These are phyloP conservation scores for Austroboletus eburneus DNA, from an alignment of 768 basidiomycete species.

Conservation along the genomic window DNA sequence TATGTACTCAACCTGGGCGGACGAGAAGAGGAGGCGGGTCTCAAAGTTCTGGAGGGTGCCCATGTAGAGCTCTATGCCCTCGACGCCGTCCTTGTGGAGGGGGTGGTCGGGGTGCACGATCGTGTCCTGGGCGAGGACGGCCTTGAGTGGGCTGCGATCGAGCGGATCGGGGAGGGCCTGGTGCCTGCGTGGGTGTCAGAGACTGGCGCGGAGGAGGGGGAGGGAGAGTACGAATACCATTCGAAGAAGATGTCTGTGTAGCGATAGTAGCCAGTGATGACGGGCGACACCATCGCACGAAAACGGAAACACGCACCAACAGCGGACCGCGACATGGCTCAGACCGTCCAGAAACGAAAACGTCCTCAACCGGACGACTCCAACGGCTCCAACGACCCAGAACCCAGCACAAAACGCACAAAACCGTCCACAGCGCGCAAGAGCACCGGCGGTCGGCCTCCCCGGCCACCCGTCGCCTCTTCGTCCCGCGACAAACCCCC, in stretches of 20 bases:
- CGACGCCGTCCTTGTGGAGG: conserved; percentile 53
- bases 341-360: conserved; percentile 57
- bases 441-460: conserved; percentile 63
- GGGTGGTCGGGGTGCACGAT: conserved; percentile 71
- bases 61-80: conserved; percentile 69
- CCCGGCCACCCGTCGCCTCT: conserved; percentile 28
- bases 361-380: conserved; percentile 32
- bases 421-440: conserved; percentile 75
- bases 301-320: conserved; percentile 9
- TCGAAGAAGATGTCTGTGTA: conserved; percentile 85
- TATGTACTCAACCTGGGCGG: conserved; percentile 79
- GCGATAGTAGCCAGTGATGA: conserved; percentile 71
- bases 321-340: conserved; percentile 47
- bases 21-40: conserved; percentile 76
- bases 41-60: conserved; percentile 76
- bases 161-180: conserved; percentile 52
- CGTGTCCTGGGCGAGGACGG: conserved; percentile 65
- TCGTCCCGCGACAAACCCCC: conserved; percentile 22
- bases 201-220: background rate
- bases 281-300: conserved; percentile 34
- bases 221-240: conserved; percentile 42
- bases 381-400: conserved; percentile 31
- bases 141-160: conserved; percentile 62
- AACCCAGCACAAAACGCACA: conserved; percentile 28
- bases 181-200: conserved; percentile 39